phyloP scores from a whole-genome alignment of 768 basidiomycete genomes.

The Lactifluus piperatus region DNA sequence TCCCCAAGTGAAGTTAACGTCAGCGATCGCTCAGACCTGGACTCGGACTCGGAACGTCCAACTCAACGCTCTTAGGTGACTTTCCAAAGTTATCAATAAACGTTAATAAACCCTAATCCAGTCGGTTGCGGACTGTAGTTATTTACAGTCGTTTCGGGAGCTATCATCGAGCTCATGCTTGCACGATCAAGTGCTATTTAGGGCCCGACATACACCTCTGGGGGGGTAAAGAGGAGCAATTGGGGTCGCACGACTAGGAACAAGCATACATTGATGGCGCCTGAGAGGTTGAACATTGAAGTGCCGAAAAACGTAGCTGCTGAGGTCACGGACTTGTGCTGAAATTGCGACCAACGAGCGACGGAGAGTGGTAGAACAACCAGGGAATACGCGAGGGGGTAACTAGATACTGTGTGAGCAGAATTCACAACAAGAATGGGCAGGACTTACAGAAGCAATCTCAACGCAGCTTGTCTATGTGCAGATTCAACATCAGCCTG shows the following conservation, averaged over 20 bases:
- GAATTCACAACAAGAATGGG: background rate
- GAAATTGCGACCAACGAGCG: background rate
- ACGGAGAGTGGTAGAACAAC: background rate
- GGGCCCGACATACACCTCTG: background rate
- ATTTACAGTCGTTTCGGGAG: too few species aligned
- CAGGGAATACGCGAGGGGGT: background rate
- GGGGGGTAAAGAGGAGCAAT: background rate
- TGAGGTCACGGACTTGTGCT: background rate
- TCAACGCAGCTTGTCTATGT: background rate
- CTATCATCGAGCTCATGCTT: too few species aligned
- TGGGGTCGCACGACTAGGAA: background rate
- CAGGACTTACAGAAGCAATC: background rate
- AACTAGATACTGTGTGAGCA: background rate
- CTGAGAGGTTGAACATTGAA: background rate
- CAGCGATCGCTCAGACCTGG: too few species aligned
- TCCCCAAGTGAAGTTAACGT: too few species aligned
- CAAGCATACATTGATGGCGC: too few species aligned
- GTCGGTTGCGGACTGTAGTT: too few species aligned
- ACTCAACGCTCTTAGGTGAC: too few species aligned
- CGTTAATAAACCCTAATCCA: too few species aligned
- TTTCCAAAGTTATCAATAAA: too few species aligned
- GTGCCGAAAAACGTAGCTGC: background rate
- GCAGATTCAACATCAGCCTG: background rate
- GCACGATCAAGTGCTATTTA: background rate
- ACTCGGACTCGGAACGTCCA: too few species aligned